Percentiles rank a stretch among this genome's conserved stretches.
phyloP scores from a whole-genome alignment of 257 asterid genomes.

The Solanum corneliomulleri region DNA sequence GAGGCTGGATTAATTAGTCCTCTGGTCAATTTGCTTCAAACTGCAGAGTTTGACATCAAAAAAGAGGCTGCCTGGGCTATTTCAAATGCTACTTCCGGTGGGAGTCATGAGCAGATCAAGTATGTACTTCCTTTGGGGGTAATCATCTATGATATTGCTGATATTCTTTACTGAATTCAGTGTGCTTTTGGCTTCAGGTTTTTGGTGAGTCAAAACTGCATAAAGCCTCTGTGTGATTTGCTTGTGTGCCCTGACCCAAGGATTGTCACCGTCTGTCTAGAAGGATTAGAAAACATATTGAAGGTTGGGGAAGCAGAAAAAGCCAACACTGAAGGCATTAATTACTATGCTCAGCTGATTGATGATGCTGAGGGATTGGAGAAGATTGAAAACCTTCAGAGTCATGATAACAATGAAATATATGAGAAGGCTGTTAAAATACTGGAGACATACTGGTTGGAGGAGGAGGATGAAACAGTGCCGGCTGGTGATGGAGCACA shows the following conservation, averaged over 20 bases:
- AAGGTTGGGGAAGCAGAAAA: constrained; percentile 86
- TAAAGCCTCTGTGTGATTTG: constrained; percentile 80
- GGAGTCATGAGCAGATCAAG: constrained; percentile 77
- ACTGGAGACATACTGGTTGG: constrained; percentile 85
- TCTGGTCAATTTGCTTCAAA: constrained; percentile 65
- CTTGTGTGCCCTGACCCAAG: constrained; percentile 84
- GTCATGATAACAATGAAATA: constrained; percentile 83
- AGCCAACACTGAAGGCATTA: constrained; percentile 45
- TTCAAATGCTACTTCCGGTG: constrained; percentile 95
- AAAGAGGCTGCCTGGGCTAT: constrained; percentile 98
- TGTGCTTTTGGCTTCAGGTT: constrained; percentile 25
- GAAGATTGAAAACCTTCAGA: constrained; percentile 77
- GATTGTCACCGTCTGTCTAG: constrained; percentile 73
- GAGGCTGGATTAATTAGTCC: constrained; percentile 76
- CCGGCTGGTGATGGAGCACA: constrained; percentile 46
- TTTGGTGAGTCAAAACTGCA: constrained; percentile 71
- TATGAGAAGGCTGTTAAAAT: constrained; percentile 88
- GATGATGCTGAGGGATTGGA: constrained; percentile 88
- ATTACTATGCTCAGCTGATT: constrained; percentile 56
- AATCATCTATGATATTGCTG: background rate
- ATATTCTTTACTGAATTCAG: background rate
- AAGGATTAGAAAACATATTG: constrained; percentile 86
- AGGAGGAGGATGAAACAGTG: constrained; percentile 62
- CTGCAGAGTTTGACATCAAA: constrained; percentile 83
- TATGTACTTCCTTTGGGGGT: constrained; percentile 5